These are phyloP conservation scores for Wickerhamiella alocasiicola DNA, from an alignment of 805 yeast species.

Conservation along the genomic window DNA sequence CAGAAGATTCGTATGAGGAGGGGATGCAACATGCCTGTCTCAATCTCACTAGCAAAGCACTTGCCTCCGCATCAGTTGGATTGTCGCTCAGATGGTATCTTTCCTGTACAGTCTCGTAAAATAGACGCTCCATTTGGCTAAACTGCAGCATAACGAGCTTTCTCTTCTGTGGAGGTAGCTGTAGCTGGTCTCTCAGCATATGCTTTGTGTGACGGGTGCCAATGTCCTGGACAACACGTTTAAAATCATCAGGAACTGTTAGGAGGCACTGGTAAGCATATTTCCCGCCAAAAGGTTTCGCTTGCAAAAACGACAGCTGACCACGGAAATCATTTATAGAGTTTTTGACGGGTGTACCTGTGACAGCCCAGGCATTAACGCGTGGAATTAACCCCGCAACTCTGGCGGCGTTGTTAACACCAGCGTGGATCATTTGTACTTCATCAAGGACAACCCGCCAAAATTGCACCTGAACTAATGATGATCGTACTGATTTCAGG, in stretches of 20 bases:
- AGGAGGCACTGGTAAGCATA: conserved; percentile 32
- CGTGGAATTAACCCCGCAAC: conserved; percentile 73
- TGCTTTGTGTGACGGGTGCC: conserved; percentile 74
- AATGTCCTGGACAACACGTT: conserved; percentile 39
- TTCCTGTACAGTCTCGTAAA: conserved; percentile 52
- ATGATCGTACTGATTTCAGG: conserved; percentile 35
- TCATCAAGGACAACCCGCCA: conserved; percentile 89
- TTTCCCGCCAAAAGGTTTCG: conserved; percentile 49
- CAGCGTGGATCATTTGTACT: conserved; percentile 80
- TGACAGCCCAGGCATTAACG: conserved; percentile 91
- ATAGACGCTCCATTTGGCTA: conserved; percentile 72
- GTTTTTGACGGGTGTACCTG: conserved; percentile 81
- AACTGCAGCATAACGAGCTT: conserved; percentile 60
- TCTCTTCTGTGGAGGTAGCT: conserved; percentile 67
- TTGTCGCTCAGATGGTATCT: conserved; percentile 42
- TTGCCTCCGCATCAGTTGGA: conserved; percentile 20
- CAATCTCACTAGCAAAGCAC: conserved; percentile 54
- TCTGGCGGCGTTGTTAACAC: conserved; percentile 61
- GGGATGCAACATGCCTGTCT: conserved; percentile 83
- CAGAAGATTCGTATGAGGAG: background rate
- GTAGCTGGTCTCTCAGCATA: conserved; percentile 65
- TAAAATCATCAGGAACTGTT: conserved; percentile 33
- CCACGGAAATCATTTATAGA: conserved; percentile 58
- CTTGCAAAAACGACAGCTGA: conserved; percentile 50
- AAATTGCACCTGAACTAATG: conserved; percentile 68